Percentiles rank a stretch among this genome's conserved stretches.
phyloP scores from a whole-genome alignment of 129 eudicot genomes.

The Flaveria robusta region DNA sequence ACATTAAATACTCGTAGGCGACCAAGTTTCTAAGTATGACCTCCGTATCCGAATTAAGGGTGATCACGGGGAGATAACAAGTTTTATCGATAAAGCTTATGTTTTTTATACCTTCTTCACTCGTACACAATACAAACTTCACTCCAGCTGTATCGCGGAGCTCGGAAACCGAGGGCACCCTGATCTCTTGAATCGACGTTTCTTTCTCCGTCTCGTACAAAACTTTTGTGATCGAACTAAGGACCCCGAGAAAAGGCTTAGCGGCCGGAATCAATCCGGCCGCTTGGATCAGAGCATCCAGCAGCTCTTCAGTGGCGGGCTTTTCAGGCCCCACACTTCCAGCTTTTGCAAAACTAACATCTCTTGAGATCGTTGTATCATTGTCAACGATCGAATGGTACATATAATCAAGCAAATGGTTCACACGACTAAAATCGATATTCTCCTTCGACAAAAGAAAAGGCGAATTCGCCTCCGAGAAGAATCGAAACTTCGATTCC shows the following conservation, averaged over 20 bases:
- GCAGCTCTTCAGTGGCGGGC: not conserved
- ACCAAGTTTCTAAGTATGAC: conserved; percentile 52
- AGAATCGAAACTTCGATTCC: conserved; percentile 18
- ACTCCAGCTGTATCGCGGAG: conserved; percentile 37
- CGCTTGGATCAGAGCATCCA: conserved; percentile 17
- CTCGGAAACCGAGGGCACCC: conserved; percentile 50
- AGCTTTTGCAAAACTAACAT: not conserved
- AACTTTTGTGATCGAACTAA: not conserved
- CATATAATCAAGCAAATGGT: conserved; percentile 37
- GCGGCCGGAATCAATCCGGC: conserved; percentile 10
- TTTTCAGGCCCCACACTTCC: not conserved
- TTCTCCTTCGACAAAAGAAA: conserved; percentile 22
- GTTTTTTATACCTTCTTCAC: conserved; percentile 29
- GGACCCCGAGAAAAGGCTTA: conserved; percentile 14
- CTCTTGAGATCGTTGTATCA: not conserved
- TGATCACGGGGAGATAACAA: conserved; percentile 45
- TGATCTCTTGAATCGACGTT: conserved; percentile 36
- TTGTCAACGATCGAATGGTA: conserved; percentile 33
- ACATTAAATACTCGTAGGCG: conserved; percentile 37
- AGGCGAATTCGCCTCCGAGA: conserved; percentile 18
- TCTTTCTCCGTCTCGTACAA: not conserved
- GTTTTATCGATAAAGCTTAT: conserved; percentile 17
- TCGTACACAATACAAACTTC: conserved; percentile 22
- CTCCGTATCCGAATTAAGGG: conserved; percentile 34
- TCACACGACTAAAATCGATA: conserved; percentile 15